These are phyloP conservation scores for Lichenothelia convexa DNA, from an alignment of 495 filamentous ascomycete species.

Conservation along the genomic window DNA sequence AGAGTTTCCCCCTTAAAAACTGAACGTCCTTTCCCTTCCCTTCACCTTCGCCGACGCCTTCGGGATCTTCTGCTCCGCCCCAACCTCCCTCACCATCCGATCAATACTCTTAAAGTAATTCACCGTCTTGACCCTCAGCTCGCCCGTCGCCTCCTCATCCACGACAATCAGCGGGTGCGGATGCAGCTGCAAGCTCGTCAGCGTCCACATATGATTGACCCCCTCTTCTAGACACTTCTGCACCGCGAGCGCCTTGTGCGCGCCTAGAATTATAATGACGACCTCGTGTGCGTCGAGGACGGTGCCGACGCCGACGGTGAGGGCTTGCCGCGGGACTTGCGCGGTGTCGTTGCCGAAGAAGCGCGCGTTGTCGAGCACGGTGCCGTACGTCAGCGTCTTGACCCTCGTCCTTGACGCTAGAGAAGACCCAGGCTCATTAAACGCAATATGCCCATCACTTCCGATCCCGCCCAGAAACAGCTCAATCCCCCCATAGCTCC, in stretches of 20 bases:
- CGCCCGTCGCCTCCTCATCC: slow-evolving; percentile 69
- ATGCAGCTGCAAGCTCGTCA: slow-evolving; percentile 63
- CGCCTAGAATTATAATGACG: slow-evolving; percentile 62
- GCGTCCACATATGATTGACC: slow-evolving; percentile 81
- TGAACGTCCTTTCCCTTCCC: no score
- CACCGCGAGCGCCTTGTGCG: slow-evolving; percentile 64
- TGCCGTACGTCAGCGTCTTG: slow-evolving; percentile 76
- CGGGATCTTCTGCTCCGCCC: slow-evolving; percentile 44
- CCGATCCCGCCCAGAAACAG: slow-evolving; percentile 75
- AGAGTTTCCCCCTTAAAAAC: no score
- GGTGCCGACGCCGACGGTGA: slow-evolving; percentile 79
- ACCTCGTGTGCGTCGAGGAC: slow-evolving; percentile 60
- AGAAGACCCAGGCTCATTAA: slow-evolving; percentile 77
- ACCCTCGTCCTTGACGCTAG: slow-evolving; percentile 62
- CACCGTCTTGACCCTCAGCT: slow-evolving; percentile 73
- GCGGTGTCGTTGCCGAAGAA: slow-evolving; percentile 61
- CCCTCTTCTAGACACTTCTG: slow-evolving; percentile 67
- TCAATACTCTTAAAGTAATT: slow-evolving; percentile 59
- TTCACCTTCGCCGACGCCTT: no score
- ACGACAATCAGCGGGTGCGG: slow-evolving; percentile 64
- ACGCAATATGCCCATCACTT: slow-evolving; percentile 74
- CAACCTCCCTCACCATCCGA: slow-evolving; percentile 33
- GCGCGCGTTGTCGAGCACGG: slow-evolving; percentile 65
- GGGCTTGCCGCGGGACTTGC: slow-evolving; percentile 62
- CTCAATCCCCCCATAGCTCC: slow-evolving; percentile 58